These are phyloP conservation scores for Quercus dentata DNA, from an alignment of 306 rosid species.

Conservation along the genomic window DNA sequence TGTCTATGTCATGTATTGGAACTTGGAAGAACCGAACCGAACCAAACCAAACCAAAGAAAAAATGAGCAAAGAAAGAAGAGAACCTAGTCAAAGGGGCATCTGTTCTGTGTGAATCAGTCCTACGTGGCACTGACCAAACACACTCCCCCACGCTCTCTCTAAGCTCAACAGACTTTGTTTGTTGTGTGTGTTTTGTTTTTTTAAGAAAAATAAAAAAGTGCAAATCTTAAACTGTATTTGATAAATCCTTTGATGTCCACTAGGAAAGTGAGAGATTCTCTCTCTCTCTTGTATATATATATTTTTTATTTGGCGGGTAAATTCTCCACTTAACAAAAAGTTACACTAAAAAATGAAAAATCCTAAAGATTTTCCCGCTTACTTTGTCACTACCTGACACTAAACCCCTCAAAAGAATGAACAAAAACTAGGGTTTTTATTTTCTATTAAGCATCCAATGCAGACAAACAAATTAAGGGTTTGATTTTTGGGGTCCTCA, in stretches of 20 bases:
- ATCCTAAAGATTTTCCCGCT: constrained; percentile 44
- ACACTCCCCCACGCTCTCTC: constrained; percentile 9
- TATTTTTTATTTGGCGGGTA: constrained; percentile 55
- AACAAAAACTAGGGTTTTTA: constrained; percentile 8
- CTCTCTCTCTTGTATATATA: no score
- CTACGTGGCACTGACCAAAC: constrained; percentile 30
- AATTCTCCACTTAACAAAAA: constrained; percentile 22
- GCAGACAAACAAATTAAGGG: constrained; percentile 15
- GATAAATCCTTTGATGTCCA: constrained; percentile 74
- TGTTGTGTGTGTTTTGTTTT: not conserved
- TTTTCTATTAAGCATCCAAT: not conserved
- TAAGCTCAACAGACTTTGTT: not conserved
- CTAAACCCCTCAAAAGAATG: constrained; percentile 28
- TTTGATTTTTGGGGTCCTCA: constrained; percentile 10
- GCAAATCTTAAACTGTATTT: constrained; percentile 46
- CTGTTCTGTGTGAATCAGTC: constrained; percentile 32
- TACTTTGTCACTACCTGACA: constrained; percentile 16
- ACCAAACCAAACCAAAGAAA: not conserved
- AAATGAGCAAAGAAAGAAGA: constrained; percentile 19
- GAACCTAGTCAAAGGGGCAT: constrained; percentile 54
- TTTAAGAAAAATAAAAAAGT: not conserved
- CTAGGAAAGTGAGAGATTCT: constrained; percentile 54
- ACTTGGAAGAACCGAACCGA: not conserved
- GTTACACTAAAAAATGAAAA: constrained; percentile 5
- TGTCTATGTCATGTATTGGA: constrained; percentile 4